Evolutionary conservation across 495 filamentous ascomycete species (phyloP).

Genomic region (Penicillium pancosmium): DNA sequence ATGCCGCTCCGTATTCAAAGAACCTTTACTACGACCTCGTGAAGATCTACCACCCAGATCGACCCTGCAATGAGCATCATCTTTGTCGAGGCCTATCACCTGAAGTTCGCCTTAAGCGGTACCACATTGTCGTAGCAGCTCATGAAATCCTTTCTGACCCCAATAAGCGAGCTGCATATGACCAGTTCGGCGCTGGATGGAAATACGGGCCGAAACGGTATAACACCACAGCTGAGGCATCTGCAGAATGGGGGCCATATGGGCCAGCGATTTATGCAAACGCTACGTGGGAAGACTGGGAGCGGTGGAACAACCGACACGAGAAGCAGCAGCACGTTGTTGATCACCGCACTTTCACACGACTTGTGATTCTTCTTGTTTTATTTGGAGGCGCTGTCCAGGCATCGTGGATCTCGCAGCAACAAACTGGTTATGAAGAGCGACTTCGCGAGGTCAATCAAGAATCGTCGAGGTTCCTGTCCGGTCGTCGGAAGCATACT

Average conservation of each 20-base stretch:
- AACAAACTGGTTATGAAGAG: conserved; percentile 60
- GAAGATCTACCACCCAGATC: conserved; percentile 95
- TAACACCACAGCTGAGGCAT: conserved; percentile 15
- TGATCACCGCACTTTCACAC: conserved; percentile 75
- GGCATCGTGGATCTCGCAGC: conserved; percentile 62
- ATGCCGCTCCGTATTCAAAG: conserved; percentile 75
- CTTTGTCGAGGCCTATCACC: conserved; percentile 52
- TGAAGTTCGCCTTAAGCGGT: conserved; percentile 74
- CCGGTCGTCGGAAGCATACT: conserved; percentile 53
- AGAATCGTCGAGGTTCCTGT: conserved; percentile 63
- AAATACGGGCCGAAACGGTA: conserved; percentile 40
- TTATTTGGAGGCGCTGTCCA: conserved; percentile 69
- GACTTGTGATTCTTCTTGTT: conserved; percentile 65
- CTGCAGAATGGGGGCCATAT: conserved; percentile 29
- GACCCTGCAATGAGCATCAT: conserved; percentile 52
- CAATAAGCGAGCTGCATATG: conserved; percentile 75
- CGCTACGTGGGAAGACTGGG: conserved; percentile 99
- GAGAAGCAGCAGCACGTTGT: conserved; percentile 65
- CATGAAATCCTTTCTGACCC: conserved; percentile 91
- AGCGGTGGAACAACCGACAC: conserved; percentile 72
- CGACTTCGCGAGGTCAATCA: conserved; percentile 63
- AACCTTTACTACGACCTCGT: conserved; percentile 83
- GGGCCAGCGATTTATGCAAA: conserved; percentile 65
- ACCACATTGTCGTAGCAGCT: conserved; percentile 81
- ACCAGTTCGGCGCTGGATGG: conserved; percentile 83